Conservation (phyloP, 345 rosid species). For the Ceriops zippeliana region DNA sequence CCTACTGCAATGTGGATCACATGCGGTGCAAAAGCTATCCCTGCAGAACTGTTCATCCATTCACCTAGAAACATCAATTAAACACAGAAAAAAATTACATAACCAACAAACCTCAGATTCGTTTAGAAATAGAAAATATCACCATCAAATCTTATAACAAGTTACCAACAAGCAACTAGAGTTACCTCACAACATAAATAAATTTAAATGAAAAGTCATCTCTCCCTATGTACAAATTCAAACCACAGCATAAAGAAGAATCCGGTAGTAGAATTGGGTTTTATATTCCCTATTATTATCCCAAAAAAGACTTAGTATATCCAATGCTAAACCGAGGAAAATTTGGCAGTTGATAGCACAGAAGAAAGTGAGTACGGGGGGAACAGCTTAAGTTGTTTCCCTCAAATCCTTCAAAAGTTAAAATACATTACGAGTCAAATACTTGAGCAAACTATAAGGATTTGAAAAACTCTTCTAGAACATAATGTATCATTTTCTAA, state of each 20-base stretch:
- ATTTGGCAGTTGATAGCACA: background rate
- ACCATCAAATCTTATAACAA: background rate
- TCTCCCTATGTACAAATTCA: background rate
- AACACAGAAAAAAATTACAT: slow-evolving; percentile 1
- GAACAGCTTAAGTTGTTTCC: background rate
- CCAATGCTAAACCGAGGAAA: background rate
- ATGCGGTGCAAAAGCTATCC: slow-evolving; percentile 93
- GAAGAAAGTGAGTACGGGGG: background rate
- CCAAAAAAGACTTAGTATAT: background rate
- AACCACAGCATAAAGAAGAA: background rate
- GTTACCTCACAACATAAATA: background rate
- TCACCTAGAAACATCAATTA: slow-evolving; percentile 58
- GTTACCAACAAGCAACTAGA: background rate
- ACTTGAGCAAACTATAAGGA: background rate
- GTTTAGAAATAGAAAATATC: background rate
- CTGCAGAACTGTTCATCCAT: slow-evolving; percentile 98
- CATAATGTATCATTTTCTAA: background rate
- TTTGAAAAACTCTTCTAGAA: background rate
- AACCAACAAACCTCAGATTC: background rate
- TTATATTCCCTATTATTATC: too few species aligned
- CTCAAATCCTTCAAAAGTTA: background rate
- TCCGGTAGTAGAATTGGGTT: too few species aligned
- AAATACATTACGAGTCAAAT: background rate
- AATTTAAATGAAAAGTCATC: background rate
- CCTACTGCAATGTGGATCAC: slow-evolving; percentile 71